Base-by-base conservation (phyloP, 1,284 basidiomycete genomes). In the Laetiporus sulphureus region DNA sequence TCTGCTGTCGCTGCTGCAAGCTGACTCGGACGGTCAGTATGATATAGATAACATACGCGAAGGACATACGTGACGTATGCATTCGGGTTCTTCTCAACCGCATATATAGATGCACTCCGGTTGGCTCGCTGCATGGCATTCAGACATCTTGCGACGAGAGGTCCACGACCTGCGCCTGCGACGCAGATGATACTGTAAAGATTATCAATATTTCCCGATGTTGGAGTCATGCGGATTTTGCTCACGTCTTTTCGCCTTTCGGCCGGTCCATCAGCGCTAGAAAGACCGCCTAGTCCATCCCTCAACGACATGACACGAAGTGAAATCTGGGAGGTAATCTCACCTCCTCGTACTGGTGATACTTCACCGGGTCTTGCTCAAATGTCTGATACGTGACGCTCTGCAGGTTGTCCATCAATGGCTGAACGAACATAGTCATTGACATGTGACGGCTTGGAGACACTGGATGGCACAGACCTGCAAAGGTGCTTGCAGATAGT, bases 331-430 rank as follows among this genome's bases (percentile, higher is more conserved):
- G 5, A 22, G 10, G 19, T 32, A 27, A 29, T 18, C 20, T 37
- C 22, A 81, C 90, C 72, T 98, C 90, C 67, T 99, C 96, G 61
- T 99, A 99, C 52, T 91, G 83, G 38, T 75, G 65, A 59, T 99
- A 99, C 64, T 99, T 99, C 50, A 98, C 83, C 1, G 96, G 93
- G 67, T 99, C 96, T 56, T 91, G 82, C 60, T 99, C 96, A 56
- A 99, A 99, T 5, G 91, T 92, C 58, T 98, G 91, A 62, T 99
- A 99, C 5, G 94, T 98, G 43, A 84, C 76, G 53, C 90, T 93
- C 57, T 91, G 91, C 44, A 99, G 68, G 60, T 99, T 94, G 60
- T 99, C 94, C 87, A 96, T 94, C 54, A 99, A 65, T 8, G 96
- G 96, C 84, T 95, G 62, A 44, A 40, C 7, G 24, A 12, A n/a